Conservation (phyloP, 352 stramenopile genomes). For the Pythium apleroticum region DNA sequence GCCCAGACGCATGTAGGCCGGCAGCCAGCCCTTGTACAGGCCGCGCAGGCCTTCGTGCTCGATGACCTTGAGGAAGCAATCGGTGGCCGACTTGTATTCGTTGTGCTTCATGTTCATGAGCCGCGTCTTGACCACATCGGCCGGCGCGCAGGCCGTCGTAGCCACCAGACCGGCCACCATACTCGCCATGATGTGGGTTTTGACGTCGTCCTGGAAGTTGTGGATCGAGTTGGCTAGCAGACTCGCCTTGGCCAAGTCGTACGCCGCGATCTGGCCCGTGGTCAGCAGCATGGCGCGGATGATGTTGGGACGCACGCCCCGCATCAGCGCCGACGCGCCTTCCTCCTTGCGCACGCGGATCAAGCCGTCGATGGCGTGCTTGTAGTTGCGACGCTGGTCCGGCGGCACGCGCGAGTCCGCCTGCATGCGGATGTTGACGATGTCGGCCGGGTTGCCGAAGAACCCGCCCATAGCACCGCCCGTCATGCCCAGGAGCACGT, state of each 20-base stretch:
- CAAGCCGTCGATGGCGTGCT: conserved; percentile 74
- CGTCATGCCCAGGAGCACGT: conserved; percentile 66
- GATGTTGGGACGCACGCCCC: conserved; percentile 78
- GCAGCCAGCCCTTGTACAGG: conserved; percentile 84
- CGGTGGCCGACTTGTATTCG: conserved; percentile 76
- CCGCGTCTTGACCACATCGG: conserved; percentile 81
- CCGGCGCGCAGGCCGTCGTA: conserved; percentile 74
- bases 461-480: conserved; percentile 67
- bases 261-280: conserved; percentile 81
- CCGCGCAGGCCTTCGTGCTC: conserved; percentile 71
- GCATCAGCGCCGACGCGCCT: conserved; percentile 58
- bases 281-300: conserved; percentile 85
- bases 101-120: conserved; percentile 84
- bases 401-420: conserved; percentile 62
- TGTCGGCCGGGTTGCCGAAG: conserved; percentile 74
- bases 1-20: conserved; percentile 80
- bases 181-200: conserved; percentile 71
- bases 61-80: conserved; percentile 82
- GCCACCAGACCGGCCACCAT: conserved; percentile 80
- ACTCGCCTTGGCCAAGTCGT: conserved; percentile 67
- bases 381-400: conserved; percentile 78
- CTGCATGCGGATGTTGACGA: conserved; percentile 87
- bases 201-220: conserved; percentile 57
- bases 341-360: conserved; percentile 66
- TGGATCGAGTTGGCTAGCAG: conserved; percentile 51